These are phyloP conservation scores for Botryosphaeria dothidea DNA, from an alignment of 2,329 filamentous ascomycete genomes.

Conservation along the genomic window DNA sequence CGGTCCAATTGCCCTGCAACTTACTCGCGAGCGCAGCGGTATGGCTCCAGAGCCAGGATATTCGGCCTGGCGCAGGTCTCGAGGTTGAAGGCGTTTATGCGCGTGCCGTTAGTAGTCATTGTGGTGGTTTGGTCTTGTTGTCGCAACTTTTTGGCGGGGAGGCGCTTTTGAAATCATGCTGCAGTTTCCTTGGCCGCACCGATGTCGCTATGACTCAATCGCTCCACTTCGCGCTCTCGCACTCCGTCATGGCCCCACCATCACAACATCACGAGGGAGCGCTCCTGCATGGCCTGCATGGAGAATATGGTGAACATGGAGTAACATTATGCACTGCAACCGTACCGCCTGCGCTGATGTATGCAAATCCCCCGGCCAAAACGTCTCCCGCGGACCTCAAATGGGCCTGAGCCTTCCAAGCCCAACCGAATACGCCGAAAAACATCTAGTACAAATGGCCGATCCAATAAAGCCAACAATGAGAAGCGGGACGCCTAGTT, in stretches of 20 bases:
- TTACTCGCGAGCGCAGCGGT: constrained; percentile 57
- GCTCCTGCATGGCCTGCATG: not conserved
- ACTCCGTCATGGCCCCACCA: constrained; percentile 13
- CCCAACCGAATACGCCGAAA: not conserved
- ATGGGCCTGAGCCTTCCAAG: not conserved
- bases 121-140: not conserved
- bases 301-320: constrained; percentile 10
- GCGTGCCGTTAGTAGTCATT: constrained; percentile 13
- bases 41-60: constrained; percentile 55
- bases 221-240: constrained; percentile 1
- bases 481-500: not conserved
- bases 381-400: not conserved
- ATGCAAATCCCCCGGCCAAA: not conserved
- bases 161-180: constrained; percentile 8
- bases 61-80: constrained; percentile 54
- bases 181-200: constrained; percentile 11
- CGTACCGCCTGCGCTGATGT: not conserved
- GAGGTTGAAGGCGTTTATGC: constrained; percentile 45
- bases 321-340: not conserved
- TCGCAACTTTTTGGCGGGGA: constrained; percentile 9
- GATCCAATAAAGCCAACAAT: not conserved
- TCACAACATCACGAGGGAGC: not conserved
- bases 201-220: constrained; percentile 20
- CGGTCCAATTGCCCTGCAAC: constrained; percentile 27
- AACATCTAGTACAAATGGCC: not conserved